These are phyloP conservation scores for Sordariomycetes sp. DNA, from an alignment of 2,329 filamentous ascomycete species.

Conservation along the genomic window DNA sequence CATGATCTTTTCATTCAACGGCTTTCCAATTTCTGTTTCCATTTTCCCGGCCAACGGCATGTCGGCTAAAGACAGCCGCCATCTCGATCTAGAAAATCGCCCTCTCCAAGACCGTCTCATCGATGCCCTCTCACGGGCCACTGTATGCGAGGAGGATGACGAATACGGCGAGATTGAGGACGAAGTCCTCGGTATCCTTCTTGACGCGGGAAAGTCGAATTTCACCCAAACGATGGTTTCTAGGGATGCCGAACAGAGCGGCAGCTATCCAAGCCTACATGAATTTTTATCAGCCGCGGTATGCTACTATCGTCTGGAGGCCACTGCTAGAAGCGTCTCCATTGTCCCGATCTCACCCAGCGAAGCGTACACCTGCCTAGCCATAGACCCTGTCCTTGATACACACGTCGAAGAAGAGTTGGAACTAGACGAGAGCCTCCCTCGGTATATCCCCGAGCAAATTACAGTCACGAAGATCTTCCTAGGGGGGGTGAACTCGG, in stretches of 20 bases:
- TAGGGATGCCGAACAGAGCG: background rate
- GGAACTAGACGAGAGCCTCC: too few relatives aligned
- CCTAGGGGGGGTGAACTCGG: too few relatives aligned
- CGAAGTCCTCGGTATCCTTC: constrained; percentile 8
- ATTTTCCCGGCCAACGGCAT: constrained; percentile 8
- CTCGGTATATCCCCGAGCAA: too few relatives aligned
- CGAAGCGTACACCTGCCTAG: too few relatives aligned
- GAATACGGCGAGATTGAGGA: constrained; percentile 6
- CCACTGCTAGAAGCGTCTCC: too few relatives aligned
- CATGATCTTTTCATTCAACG: constrained; percentile 11
- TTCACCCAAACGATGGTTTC: background rate
- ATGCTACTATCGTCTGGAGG: too few relatives aligned
- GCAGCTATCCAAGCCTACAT: background rate
- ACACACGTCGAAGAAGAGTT: too few relatives aligned
- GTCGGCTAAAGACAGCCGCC: constrained; percentile 4
- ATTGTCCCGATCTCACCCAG: too few relatives aligned
- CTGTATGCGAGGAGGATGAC: constrained; percentile 5
- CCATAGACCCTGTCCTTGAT: too few relatives aligned
- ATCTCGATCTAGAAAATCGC: background rate
- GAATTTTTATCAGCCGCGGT: background rate
- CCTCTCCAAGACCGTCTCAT: constrained; percentile 10
- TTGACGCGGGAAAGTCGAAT: background rate
- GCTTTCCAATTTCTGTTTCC: constrained; percentile 9
- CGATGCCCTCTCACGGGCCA: constrained; percentile 8
- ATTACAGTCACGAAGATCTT: too few relatives aligned